Evolutionary conservation across 495 filamentous ascomycete species (phyloP), one percentile per base, ranked within the genome.

Genomic region (Geopyxis carbonaria): DNA sequence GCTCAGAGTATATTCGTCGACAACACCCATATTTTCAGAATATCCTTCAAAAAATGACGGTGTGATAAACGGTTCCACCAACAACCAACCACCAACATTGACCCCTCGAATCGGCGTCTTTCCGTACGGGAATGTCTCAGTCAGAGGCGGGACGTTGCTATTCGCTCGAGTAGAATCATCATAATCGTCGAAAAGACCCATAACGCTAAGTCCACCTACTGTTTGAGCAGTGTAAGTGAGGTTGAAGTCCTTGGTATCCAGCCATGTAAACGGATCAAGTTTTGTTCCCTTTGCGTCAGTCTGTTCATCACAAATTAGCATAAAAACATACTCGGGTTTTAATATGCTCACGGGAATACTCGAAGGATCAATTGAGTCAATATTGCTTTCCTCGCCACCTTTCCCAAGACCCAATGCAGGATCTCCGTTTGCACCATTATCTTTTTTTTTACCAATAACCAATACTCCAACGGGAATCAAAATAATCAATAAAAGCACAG

Each of bases 61-160:
- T 11, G 78, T 84, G 52, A 99, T 94, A 51, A 92, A 93, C 0
- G 91, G 91, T 46, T 99, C 91, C 5, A 99, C 62, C 0, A 76
- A 79, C 2, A 99, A 68, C 91, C 89, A 99, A 20, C 91, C 91
- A 24, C 91, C 89, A 3, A 95, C 48, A 56, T 94, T 99, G 16
- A 95, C 79, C 2, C 91, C 91, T 1, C 86, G 72, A 19, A 89
- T 82, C 4, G 84, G 85, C 33, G 61, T 70, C 2, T 68, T 70
- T 1, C 79, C 72, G 53, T 95, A 99, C n/a, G 72, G 62, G 35
- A 76, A 84, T 5, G 59, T 45, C 44, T 89, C 63, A 40, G 83
- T 70, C 9, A 99, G 64, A 1, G 80, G 61, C 11, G 85, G 83
- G 0, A 85, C 81, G 29, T 82, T 74, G 11, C 69, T 64, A 53